phyloP scores from a whole-genome alignment of 176 grass and related monocot species.

The bread wheat (Triticum aestivum) region IWGSC_CS_RefSeq_v2.1 NC_057796.1:312626913-312627412 shows the following conservation, averaged over 20 bases:
- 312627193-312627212: no score
- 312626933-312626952: conserved; percentile 80
- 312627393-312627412: not conserved
- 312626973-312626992: conserved; percentile 58
- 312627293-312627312: not conserved
- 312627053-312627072: not conserved
- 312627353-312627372: not conserved
- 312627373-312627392: not conserved
- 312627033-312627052: not conserved
- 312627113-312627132: not conserved
- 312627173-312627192: no score
- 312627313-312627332: not conserved
- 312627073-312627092: not conserved
- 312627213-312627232: no score
- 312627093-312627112: not conserved
- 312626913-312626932: conserved; percentile 87
- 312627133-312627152: not conserved
- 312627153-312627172: no score
- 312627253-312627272: no score
- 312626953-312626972: conserved; percentile 53
- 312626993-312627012: conserved; percentile 46
- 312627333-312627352: not conserved
- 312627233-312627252: no score
- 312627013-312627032: not conserved
- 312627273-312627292: no score